Conservation (phyloP, 345 rosid genomes). For the Citrus sp. region DNA sequence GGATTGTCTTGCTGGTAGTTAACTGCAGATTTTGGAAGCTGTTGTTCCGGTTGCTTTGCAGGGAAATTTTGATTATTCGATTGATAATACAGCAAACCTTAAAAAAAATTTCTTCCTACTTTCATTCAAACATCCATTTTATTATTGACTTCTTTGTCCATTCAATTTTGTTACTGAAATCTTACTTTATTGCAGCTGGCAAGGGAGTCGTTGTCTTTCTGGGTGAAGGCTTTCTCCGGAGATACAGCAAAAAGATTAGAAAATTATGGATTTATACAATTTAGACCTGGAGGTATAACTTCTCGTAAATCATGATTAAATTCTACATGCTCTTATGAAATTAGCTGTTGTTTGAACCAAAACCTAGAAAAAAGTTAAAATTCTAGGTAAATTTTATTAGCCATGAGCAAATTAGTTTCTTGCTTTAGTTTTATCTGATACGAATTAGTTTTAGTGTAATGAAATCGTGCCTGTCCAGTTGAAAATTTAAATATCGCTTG, state of each 20-base stretch:
- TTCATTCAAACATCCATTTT: neutral
- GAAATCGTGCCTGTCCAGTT: neutral
- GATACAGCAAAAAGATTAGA: slow-evolving; percentile 96
- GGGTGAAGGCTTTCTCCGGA: slow-evolving; percentile 99
- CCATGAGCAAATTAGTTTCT: slow-evolving; percentile 1
- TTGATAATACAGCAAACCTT: neutral
- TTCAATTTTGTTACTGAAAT: slow-evolving; percentile 3
- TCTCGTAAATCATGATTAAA: neutral
- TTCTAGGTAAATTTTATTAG: neutral
- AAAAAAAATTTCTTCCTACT: neutral
- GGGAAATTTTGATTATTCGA: neutral
- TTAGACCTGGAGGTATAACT: slow-evolving; percentile 85
- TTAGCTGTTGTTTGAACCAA: neutral
- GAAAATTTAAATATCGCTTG: neutral
- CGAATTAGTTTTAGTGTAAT: neutral
- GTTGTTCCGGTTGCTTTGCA: neutral
- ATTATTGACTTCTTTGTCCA: neutral
- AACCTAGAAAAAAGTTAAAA: neutral
- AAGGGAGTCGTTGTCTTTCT: slow-evolving; percentile 91
- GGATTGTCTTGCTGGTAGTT: neutral
- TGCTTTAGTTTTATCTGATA: slow-evolving; percentile 2
- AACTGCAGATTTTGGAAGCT: neutral
- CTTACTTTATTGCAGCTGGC: slow-evolving; percentile 62
- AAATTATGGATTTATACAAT: slow-evolving; percentile 92
- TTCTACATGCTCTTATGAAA: neutral